Base-by-base conservation (phyloP, 2,329 filamentous ascomycete species). In the Cytospora leucostoma region DNA sequence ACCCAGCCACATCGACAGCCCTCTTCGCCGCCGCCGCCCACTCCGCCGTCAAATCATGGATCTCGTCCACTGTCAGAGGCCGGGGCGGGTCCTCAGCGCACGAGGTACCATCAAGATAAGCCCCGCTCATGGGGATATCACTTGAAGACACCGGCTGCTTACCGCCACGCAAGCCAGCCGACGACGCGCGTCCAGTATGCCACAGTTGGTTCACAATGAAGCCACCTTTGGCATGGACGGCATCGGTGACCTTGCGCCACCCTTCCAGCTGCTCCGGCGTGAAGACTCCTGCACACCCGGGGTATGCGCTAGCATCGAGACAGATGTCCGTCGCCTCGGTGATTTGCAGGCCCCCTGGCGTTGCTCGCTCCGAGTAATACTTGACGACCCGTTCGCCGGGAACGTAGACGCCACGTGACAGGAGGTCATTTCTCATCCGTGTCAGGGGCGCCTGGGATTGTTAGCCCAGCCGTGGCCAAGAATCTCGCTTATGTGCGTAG, bases 31-130 rank as follows among this genome's bases (percentile, higher is more conserved):
- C 82, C 0, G 76, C 78, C 0, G 79, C 82, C 72, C 82, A 92
- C 0, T 84, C 84, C 0, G 74, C 71, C 67, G 88, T 86, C 65
- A 87, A 79, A 1, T 80, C 73, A 55, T 86, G 76, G 58, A 93
- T 92, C 33, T 92, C 88, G 0, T 81, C 74, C 13, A 82, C 74
- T 0, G 84, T 88, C 83, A 93, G 84, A 4, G 82, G 84, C 59
- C 82, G 84, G 0, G 89, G 89, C 0, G 82, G 67, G n/a, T 66
- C 50, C 4, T 62, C 62, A 1, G 60, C 65, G 21, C 67, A 68
- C 1, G 37, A 32, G 3, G 32, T 63, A 4, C 68, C 67, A 44
- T 69, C 69, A 13, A 68, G 44, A 21, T 66, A 66, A 2, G 65
- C 19, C 67, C 66, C 40, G 68, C 49, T 65, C 72, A 71, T 11